phyloP scores from a whole-genome alignment of 805 yeast species.

The Cyberlindnera meyerae region DNA sequence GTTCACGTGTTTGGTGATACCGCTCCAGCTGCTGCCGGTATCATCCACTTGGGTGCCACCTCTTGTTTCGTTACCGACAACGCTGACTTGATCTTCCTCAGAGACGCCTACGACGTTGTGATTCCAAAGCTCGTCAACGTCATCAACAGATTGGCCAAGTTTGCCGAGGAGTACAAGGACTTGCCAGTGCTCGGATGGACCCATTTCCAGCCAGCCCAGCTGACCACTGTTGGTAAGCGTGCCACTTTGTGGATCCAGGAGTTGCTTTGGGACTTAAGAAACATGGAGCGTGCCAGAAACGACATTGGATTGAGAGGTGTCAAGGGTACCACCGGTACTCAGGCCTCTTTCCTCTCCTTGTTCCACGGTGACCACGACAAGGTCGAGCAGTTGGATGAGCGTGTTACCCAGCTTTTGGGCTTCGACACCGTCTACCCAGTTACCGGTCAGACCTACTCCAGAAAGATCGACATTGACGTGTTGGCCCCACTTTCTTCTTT shows the following conservation, averaged over 20 bases:
- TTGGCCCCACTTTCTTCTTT: slow-evolving; percentile 88
- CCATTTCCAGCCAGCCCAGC: slow-evolving; percentile 98
- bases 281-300: slow-evolving; percentile 91
- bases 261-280: slow-evolving; percentile 94
- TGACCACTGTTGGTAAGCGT: slow-evolving; percentile 97
- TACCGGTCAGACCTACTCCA: slow-evolving; percentile 98
- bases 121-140: slow-evolving; percentile 96
- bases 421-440: slow-evolving; percentile 95
- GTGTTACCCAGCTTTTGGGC: slow-evolving; percentile 89
- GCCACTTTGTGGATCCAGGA: slow-evolving; percentile 98
- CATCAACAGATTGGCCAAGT: slow-evolving; percentile 80
- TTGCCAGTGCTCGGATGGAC: slow-evolving; percentile 98
- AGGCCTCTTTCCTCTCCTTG: slow-evolving; percentile 89
- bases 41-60: slow-evolving; percentile 97
- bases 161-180: slow-evolving; percentile 90
- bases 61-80: slow-evolving; percentile 97
- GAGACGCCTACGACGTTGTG: slow-evolving; percentile 91
- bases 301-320: slow-evolving; percentile 97
- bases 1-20: slow-evolving; percentile 92
- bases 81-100: slow-evolving; percentile 92
- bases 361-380: slow-evolving; percentile 97
- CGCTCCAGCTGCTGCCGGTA: slow-evolving; percentile 95
- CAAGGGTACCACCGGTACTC: slow-evolving; percentile 99
- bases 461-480: slow-evolving; percentile 95
- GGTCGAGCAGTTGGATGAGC: slow-evolving; percentile 87